Conservation (phyloP, 2,329 filamentous ascomycete genomes). For the Thermothelomyces thermophilus region DNA sequence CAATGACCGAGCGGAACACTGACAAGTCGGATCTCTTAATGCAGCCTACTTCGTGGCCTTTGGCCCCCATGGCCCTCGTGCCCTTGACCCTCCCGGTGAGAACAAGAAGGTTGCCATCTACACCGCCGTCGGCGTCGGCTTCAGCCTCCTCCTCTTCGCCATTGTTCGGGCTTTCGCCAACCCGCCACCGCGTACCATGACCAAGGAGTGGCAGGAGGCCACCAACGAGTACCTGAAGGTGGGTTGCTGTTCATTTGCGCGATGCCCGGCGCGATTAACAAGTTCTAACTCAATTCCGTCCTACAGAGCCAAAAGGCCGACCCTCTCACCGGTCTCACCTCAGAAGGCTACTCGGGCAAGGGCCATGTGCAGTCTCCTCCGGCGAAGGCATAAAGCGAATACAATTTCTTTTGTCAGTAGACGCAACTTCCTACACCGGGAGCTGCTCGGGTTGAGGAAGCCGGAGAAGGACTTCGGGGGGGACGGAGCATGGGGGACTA, state of each 20-base stretch:
- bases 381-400: constrained; percentile 39
- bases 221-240: constrained; percentile 93
- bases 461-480: constrained; percentile 9
- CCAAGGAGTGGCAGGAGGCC: constrained; percentile 92
- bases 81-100: constrained; percentile 77
- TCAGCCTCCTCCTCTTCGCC: constrained; percentile 65
- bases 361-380: constrained; percentile 70
- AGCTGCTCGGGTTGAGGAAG: constrained; percentile 16
- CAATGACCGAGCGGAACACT: constrained; percentile 22
- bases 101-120: constrained; percentile 70
- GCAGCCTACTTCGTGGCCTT: constrained; percentile 99
- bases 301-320: constrained; percentile 73
- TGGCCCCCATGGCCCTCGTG: constrained; percentile 89
- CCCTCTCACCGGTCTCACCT: constrained; percentile 76
- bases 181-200: constrained; percentile 78
- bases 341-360: constrained; percentile 69
- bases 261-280: background rate
- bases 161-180: constrained; percentile 64
- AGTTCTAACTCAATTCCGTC: constrained; percentile 13
- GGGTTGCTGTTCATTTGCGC: constrained; percentile 29
- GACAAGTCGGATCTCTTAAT: constrained; percentile 31
- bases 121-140: constrained; percentile 59
- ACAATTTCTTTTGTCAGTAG: constrained; percentile 36
- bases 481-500: constrained; percentile 17
- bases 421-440: constrained; percentile 21